Percentiles rank a stretch among this genome's conserved stretches.
Conservation (phyloP, 345 rosid species). For the Pugionium dolabratum region DNA sequence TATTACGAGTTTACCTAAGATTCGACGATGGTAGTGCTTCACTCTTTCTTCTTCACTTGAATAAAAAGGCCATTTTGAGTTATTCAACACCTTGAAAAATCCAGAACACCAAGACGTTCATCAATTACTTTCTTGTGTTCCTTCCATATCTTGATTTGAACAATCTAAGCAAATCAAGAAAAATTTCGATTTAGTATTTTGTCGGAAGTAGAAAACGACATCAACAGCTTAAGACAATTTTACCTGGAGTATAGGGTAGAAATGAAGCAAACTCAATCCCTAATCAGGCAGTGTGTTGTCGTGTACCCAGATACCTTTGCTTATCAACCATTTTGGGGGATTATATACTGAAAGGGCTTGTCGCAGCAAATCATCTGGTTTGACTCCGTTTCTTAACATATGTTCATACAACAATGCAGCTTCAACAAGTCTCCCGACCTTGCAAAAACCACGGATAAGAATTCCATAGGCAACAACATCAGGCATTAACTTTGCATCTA, state of each 20-base stretch:
- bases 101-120: conserved; percentile 9
- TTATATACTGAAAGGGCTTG: conserved; percentile 42
- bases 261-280: neutral
- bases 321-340: conserved; percentile 29
- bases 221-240: neutral
- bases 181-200: neutral
- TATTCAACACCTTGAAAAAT: neutral
- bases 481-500: conserved; percentile 43
- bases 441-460: conserved; percentile 55
- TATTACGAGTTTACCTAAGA: conserved; percentile 19
- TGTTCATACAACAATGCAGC: conserved; percentile 44
- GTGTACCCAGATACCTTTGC: conserved; percentile 10
- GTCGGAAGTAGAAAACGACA: neutral
- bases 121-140: neutral
- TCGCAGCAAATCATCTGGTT: conserved; percentile 47
- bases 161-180: conserved; percentile 4
- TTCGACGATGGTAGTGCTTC: neutral
- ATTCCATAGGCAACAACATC: conserved; percentile 53
- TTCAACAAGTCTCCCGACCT: conserved; percentile 48
- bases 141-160: neutral
- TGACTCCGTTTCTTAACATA: conserved; percentile 46
- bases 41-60: neutral
- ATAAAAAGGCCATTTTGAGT: neutral
- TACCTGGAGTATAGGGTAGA: neutral
- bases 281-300: conserved; percentile 8